Conservation (phyloP, 2,329 filamentous ascomycete species). For the Alternaria consortialis region DNA sequence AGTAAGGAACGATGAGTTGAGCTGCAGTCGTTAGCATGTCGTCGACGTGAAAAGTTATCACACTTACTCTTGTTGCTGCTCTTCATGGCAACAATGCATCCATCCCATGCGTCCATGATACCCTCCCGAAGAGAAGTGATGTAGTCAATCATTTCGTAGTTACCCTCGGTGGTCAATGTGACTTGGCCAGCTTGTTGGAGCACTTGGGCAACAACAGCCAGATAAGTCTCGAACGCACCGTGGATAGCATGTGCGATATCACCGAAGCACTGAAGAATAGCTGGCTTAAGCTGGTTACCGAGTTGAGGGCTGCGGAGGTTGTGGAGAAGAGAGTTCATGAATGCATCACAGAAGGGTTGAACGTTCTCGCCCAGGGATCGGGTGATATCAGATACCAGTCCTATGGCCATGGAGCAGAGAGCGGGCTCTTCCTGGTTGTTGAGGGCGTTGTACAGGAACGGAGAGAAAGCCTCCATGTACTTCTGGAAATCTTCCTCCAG, state of each 20-base stretch:
- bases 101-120: slow-evolving; percentile 99
- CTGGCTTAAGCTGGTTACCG: slow-evolving; percentile 96
- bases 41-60: not conserved
- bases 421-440: slow-evolving; percentile 94
- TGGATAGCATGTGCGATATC: slow-evolving; percentile 96
- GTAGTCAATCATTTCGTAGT: slow-evolving; percentile 97
- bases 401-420: slow-evolving; percentile 96
- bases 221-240: slow-evolving; percentile 90
- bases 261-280: slow-evolving; percentile 96
- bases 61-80: slow-evolving; percentile 75
- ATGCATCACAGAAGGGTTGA: slow-evolving; percentile 93
- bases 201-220: slow-evolving; percentile 90
- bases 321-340: slow-evolving; percentile 97
- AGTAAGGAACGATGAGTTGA: slow-evolving; percentile 75
- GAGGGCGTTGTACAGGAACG: slow-evolving; percentile 92
- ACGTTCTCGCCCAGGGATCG: slow-evolving; percentile 88
- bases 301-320: slow-evolving; percentile 88
- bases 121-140: slow-evolving; percentile 93
- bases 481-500: slow-evolving; percentile 92
- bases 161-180: slow-evolving; percentile 78
- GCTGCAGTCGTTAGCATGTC: slow-evolving; percentile 60
- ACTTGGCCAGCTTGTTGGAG: slow-evolving; percentile 91
- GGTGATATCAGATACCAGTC: slow-evolving; percentile 94
- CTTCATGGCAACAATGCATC: slow-evolving; percentile 95
- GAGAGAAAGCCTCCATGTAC: slow-evolving; percentile 96